Conservation (phyloP, 2,329 filamentous ascomycete genomes). For the Diaporthe helianthi region DNA sequence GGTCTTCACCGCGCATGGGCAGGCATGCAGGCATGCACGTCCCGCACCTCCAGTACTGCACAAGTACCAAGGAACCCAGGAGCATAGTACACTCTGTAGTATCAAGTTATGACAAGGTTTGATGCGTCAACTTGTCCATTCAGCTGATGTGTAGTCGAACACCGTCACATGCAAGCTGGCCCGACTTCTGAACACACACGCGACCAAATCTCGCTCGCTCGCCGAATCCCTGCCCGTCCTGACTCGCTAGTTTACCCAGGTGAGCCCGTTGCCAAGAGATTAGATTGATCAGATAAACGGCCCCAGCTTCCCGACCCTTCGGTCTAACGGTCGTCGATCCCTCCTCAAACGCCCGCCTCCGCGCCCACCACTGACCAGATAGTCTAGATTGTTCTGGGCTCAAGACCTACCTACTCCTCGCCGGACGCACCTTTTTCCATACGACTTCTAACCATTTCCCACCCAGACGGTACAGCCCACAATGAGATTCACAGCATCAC, state of each 20-base stretch:
- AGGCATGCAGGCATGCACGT: not conserved
- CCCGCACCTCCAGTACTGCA: not conserved
- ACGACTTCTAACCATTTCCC: too few relatives aligned
- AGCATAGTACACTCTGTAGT: too few relatives aligned
- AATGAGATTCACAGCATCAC: slow-evolving; percentile 38
- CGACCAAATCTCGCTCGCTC: not conserved
- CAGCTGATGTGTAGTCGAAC: not conserved
- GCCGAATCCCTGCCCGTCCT: not conserved
- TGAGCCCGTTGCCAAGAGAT: slow-evolving; percentile 29
- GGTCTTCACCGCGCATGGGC: slow-evolving; percentile 12
- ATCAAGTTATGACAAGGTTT: too few relatives aligned
- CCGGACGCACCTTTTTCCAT: not conserved
- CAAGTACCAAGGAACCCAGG: not conserved
- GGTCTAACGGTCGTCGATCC: slow-evolving; percentile 23
- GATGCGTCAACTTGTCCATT: too few relatives aligned
- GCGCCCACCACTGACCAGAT: too few relatives aligned
- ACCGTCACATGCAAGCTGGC: slow-evolving; percentile 1
- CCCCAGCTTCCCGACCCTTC: slow-evolving; percentile 7
- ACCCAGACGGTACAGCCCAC: not conserved
- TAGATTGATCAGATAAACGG: slow-evolving; percentile 34
- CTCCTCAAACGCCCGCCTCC: not conserved
- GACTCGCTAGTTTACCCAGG: slow-evolving; percentile 21
- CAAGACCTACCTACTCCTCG: not conserved
- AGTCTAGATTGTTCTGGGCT: not conserved
- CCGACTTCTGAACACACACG: not conserved